Evolutionary conservation across 148 eudicot genomes (phyloP).

Genomic region (Euryodendron excelsum): DNA sequence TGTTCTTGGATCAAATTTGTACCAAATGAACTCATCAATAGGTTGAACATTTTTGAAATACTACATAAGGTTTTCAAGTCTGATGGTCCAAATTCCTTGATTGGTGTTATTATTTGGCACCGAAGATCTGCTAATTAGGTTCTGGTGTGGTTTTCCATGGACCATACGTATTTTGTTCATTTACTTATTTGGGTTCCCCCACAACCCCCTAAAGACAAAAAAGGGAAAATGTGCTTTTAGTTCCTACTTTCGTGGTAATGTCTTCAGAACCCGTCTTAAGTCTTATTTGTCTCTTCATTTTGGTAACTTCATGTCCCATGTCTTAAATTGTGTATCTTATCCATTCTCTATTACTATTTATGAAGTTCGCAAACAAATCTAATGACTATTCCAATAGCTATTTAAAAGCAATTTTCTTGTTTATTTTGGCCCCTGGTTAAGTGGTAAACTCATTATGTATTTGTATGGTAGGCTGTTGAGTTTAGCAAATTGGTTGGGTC

Average conservation of each 20-base stretch:
- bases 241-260: background rate
- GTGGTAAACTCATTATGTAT: background rate
- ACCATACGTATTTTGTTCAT: background rate
- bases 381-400: background rate
- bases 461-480: constrained; percentile 75
- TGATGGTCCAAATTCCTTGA: background rate
- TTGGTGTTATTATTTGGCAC: background rate
- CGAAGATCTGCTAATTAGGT: background rate
- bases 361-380: background rate
- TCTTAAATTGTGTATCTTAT: background rate
- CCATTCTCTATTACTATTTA: constrained; percentile 4
- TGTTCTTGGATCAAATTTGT: no score
- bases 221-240: background rate
- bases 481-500: constrained; percentile 79
- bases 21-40: background rate
- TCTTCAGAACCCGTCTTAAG: background rate
- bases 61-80: background rate
- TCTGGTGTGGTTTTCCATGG: background rate
- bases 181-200: no score
- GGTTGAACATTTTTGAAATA: background rate
- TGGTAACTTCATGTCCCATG: background rate
- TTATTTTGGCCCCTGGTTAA: background rate
- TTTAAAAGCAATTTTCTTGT: background rate
- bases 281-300: background rate
- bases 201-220: no score